Conservation (phyloP, 768 basidiomycete species). For the Crassisporium funariophilum region DNA sequence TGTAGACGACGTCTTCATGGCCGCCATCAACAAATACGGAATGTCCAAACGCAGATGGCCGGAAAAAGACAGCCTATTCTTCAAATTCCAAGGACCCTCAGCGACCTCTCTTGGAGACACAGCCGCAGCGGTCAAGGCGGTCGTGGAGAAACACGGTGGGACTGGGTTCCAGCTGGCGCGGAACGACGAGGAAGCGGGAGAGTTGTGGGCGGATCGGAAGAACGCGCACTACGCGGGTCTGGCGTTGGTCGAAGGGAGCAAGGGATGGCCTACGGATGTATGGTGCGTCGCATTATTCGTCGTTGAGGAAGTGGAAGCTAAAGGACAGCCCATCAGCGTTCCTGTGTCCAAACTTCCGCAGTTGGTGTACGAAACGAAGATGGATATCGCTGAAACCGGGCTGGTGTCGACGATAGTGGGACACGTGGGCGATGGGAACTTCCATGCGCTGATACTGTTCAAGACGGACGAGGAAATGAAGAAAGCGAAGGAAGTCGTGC, state of each 20-base stretch:
- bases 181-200: constrained; percentile 62
- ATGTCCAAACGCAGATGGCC: constrained; percentile 58
- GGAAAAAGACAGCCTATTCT: constrained; percentile 73
- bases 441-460: constrained; percentile 57
- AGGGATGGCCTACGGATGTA: constrained; percentile 75
- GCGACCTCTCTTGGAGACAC: constrained; percentile 61
- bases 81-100: constrained; percentile 83
- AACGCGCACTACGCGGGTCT: constrained; percentile 61
- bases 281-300: constrained; percentile 43
- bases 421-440: constrained; percentile 73
- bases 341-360: constrained; percentile 67
- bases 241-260: constrained; percentile 56
- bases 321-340: constrained; percentile 36
- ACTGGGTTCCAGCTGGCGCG: constrained; percentile 67
- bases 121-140: constrained; percentile 54
- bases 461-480: constrained; percentile 53
- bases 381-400: constrained; percentile 60
- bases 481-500: constrained; percentile 46
- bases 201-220: constrained; percentile 77
- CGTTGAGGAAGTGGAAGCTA: not conserved
- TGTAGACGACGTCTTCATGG: constrained; percentile 72
- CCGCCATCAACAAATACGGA: constrained; percentile 58
- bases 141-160: constrained; percentile 68
- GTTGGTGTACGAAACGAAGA: constrained; percentile 67
- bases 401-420: constrained; percentile 70